These are phyloP conservation scores for Inonotus hispidus DNA, from an alignment of 1,284 basidiomycete genomes.

Conservation along the genomic window DNA sequence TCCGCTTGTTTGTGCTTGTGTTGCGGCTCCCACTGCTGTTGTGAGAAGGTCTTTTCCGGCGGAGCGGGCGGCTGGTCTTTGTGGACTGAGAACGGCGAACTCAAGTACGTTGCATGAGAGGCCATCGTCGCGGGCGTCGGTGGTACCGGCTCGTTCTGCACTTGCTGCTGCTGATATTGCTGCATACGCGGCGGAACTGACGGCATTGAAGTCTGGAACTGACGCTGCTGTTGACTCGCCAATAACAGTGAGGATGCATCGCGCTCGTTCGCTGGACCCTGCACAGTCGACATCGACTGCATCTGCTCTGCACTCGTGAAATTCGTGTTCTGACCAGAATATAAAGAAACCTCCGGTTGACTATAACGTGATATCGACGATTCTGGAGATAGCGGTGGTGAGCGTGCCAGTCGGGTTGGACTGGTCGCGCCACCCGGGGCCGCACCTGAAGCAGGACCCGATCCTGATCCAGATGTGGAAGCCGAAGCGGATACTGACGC, in stretches of 20 bases:
- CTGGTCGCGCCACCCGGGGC: constrained; percentile 2
- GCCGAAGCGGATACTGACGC: not conserved
- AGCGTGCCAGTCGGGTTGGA: constrained; percentile 3
- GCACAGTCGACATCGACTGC: constrained; percentile 18
- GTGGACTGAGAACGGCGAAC: constrained; percentile 17
- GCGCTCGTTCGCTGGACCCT: constrained; percentile 17
- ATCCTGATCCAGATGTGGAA: not conserved
- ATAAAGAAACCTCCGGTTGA: constrained; percentile 21
- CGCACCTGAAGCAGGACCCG: not conserved
- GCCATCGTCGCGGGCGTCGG: not conserved
- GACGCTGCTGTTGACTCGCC: not conserved
- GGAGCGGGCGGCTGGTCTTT: constrained; percentile 11
- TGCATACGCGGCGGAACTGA: constrained; percentile 1
- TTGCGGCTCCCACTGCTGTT: constrained; percentile 21
- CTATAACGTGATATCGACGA: constrained; percentile 17
- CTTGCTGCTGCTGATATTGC: not conserved
- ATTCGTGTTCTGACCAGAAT: not conserved
- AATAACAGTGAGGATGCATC: not conserved
- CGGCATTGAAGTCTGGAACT: not conserved
- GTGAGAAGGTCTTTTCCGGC: constrained; percentile 5
- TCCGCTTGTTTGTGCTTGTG: constrained; percentile 16
- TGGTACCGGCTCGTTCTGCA: constrained; percentile 6
- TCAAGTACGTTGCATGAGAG: constrained; percentile 13
- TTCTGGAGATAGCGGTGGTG: constrained; percentile 7
- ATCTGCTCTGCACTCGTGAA: constrained; percentile 18